These are phyloP conservation scores for Maudiozyma bulderi DNA, from an alignment of 805 yeast genomes.

Conservation along the genomic window DNA sequence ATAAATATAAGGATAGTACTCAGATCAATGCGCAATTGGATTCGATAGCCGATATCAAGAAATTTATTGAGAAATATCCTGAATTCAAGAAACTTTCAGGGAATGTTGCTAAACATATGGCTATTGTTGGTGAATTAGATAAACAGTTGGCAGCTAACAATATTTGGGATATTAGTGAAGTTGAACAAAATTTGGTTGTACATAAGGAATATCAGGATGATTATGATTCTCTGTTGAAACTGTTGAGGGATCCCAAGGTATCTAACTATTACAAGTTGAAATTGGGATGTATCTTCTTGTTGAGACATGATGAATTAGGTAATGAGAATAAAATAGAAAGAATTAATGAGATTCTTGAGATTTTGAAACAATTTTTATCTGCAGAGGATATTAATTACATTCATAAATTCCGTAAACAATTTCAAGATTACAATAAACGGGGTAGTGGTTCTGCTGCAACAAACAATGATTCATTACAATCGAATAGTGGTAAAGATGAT, in stretches of 20 bases:
- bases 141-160: constrained; percentile 52
- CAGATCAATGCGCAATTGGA: constrained; percentile 58
- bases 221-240: constrained; percentile 42
- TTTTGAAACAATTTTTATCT: constrained; percentile 32
- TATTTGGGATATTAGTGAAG: constrained; percentile 79
- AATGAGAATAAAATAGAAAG: constrained; percentile 38
- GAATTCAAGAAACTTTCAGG: constrained; percentile 83
- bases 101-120: constrained; percentile 86
- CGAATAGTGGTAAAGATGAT: constrained; percentile 12
- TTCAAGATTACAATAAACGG: constrained; percentile 1
- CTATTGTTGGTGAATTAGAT: constrained; percentile 80
- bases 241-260: constrained; percentile 40
- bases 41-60: constrained; percentile 82
- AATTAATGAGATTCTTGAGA: constrained; percentile 34
- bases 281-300: constrained; percentile 61
- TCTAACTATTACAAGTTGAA: constrained; percentile 55
- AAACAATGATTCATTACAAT: neutral
- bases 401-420: constrained; percentile 35
- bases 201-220: constrained; percentile 50
- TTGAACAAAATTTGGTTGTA: constrained; percentile 78
- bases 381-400: constrained; percentile 35
- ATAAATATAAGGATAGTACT: constrained; percentile 70
- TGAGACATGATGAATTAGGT: constrained; percentile 50
- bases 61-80: constrained; percentile 85
- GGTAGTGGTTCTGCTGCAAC: neutral